Conservation (phyloP, 2,329 filamentous ascomycete species). For the Botrytis sinoallii region DNA sequence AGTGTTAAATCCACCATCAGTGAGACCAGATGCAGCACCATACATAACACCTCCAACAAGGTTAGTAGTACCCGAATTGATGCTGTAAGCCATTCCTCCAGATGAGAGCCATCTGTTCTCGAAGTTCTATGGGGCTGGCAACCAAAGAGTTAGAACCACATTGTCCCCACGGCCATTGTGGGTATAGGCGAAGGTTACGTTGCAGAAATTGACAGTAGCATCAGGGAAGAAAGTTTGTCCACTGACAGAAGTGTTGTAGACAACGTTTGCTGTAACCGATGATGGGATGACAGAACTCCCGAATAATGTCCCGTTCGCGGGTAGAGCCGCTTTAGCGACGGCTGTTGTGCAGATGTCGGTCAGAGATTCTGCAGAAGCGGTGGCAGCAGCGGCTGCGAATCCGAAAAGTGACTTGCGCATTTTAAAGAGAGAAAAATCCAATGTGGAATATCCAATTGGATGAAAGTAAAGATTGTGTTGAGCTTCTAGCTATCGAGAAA, state of each 20-base stretch:
- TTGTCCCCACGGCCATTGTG: not conserved
- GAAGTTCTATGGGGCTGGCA: too few species aligned
- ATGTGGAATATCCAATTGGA: not conserved
- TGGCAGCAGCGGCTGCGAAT: not conserved
- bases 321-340: not conserved
- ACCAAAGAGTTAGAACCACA: too few species aligned
- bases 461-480: not conserved
- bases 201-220: not conserved
- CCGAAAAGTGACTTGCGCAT: not conserved
- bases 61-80: too few species aligned
- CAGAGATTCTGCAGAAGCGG: not conserved
- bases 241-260: not conserved
- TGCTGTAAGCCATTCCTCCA: too few species aligned
- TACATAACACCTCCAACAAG: slow-evolving; percentile 23
- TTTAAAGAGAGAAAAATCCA: not conserved
- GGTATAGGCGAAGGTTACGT: not conserved
- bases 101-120: too few species aligned
- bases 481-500: not conserved
- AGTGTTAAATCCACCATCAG: slow-evolving; percentile 48
- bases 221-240: not conserved
- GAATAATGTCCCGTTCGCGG: not conserved
- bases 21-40: slow-evolving; percentile 48
- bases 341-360: not conserved
- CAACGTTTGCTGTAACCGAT: not conserved
- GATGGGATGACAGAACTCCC: not conserved